Conservation (phyloP, 2,329 filamentous ascomycete species). For the Mycocentrospora acerina region DNA sequence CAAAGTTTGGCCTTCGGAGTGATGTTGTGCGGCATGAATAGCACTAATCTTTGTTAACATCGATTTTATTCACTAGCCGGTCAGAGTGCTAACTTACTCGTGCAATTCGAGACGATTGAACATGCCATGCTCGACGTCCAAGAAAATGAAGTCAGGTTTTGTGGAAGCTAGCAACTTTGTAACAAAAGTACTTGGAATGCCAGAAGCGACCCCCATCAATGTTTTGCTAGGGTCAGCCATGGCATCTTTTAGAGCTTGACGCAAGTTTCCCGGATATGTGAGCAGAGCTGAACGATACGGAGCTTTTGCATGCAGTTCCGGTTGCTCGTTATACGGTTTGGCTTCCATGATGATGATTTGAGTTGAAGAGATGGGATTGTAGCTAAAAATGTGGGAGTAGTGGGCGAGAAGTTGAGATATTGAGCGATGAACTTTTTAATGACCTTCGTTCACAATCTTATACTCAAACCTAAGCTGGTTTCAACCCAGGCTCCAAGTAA, state of each 20-base stretch:
- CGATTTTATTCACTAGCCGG: not conserved
- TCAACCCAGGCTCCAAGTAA: not conserved
- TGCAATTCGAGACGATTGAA: conserved; percentile 26
- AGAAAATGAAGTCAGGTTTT: conserved; percentile 31
- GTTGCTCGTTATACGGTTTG: conserved; percentile 26
- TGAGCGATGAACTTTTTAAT: not conserved
- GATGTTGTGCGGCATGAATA: conserved; percentile 29
- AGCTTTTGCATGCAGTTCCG: conserved; percentile 22
- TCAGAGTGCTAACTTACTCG: conserved; percentile 15
- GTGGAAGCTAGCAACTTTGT: conserved; percentile 29
- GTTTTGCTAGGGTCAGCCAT: conserved; percentile 24
- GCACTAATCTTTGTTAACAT: conserved; percentile 13
- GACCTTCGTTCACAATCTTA: not conserved
- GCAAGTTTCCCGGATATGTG: conserved; percentile 25
- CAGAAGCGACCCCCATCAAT: conserved; percentile 27
- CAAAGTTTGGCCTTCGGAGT: conserved; percentile 24
- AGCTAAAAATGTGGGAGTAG: not conserved
- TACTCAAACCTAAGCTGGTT: not conserved
- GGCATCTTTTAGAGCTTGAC: conserved; percentile 23
- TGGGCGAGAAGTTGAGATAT: not conserved
- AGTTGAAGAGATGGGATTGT: not conserved
- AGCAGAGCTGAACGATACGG: conserved; percentile 24
- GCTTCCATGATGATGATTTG: conserved; percentile 14
- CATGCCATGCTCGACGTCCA: conserved; percentile 32
- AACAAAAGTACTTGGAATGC: conserved; percentile 27